Evolutionary conservation across 2,329 filamentous ascomycete genomes (phyloP).

Genomic region (Diaporthe vaccinii): DNA sequence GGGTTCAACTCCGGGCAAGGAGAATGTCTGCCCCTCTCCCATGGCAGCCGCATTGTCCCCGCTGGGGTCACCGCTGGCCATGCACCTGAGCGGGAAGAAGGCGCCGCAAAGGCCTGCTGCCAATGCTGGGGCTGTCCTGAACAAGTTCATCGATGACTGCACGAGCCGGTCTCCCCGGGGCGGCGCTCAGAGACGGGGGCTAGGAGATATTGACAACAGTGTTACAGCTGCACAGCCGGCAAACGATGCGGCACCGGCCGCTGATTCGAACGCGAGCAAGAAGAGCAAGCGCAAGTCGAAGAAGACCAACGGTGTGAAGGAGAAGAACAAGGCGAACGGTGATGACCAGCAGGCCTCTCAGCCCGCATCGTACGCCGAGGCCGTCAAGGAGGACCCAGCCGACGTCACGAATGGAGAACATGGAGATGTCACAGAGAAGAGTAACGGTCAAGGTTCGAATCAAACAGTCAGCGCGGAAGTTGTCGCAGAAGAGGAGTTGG

Average conservation of each 20-base stretch:
- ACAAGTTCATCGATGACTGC: constrained; percentile 35
- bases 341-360: constrained; percentile 5
- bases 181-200: not conserved
- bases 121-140: constrained; percentile 30
- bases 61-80: not conserved
- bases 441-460: too few relatives aligned
- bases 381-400: constrained; percentile 39
- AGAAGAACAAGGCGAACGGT: not conserved
- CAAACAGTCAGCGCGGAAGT: too few relatives aligned
- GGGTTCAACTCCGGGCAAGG: constrained; percentile 4
- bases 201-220: constrained; percentile 39
- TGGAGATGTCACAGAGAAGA: not conserved
- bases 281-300: constrained; percentile 39
- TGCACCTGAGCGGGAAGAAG: constrained; percentile 15
- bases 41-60: constrained; percentile 40
- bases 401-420: constrained; percentile 17
- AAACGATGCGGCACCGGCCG: not conserved
- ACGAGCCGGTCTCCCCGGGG: not conserved
- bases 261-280: constrained; percentile 32
- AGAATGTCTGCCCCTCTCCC: constrained; percentile 38
- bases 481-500: not conserved
- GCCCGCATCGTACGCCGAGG: constrained; percentile 39
- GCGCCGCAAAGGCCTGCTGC: not conserved
- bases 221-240: constrained; percentile 33
- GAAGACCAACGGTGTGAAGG: constrained; percentile 27